Evolutionary conservation across 2,329 filamentous ascomycete species (phyloP).

Genomic region (Alternaria sp.): DNA sequence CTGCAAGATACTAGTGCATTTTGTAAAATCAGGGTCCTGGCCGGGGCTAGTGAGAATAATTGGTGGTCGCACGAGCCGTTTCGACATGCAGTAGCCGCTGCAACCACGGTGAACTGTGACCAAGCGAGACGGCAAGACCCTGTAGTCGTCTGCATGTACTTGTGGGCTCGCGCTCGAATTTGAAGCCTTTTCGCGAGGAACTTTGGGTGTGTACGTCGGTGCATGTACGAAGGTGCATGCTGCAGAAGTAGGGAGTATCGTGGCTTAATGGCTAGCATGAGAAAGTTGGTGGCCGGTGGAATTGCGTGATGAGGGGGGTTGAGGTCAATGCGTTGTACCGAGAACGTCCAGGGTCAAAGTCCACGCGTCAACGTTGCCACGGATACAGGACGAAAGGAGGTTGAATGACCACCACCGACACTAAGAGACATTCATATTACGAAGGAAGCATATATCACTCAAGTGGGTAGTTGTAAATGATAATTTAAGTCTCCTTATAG

Average conservation of each 20-base stretch:
- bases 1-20: conserved; percentile 14
- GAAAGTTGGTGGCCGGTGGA: not conserved
- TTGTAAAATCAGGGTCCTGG: conserved; percentile 1
- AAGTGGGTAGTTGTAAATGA: not conserved
- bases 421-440: not conserved
- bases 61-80: not conserved
- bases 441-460: not conserved
- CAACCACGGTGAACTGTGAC: conserved; percentile 1
- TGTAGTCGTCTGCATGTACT: not conserved
- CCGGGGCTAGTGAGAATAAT: not conserved
- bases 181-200: too few relatives aligned
- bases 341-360: not conserved
- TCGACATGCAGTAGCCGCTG: not conserved
- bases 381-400: not conserved
- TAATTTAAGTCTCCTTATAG: not conserved
- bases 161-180: too few relatives aligned
- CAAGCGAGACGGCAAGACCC: not conserved
- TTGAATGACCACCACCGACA: not conserved
- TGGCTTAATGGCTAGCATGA: not conserved
- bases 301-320: not conserved
- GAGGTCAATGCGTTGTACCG: not conserved
- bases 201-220: not conserved
- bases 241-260: not conserved
- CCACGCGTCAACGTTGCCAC: not conserved
- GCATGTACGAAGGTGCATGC: not conserved